Percentiles rank a stretch among this genome's conserved stretches.
Evolutionary conservation across 306 rosid genomes (phyloP).

Genomic region (Dalbergia oliveri): DNA sequence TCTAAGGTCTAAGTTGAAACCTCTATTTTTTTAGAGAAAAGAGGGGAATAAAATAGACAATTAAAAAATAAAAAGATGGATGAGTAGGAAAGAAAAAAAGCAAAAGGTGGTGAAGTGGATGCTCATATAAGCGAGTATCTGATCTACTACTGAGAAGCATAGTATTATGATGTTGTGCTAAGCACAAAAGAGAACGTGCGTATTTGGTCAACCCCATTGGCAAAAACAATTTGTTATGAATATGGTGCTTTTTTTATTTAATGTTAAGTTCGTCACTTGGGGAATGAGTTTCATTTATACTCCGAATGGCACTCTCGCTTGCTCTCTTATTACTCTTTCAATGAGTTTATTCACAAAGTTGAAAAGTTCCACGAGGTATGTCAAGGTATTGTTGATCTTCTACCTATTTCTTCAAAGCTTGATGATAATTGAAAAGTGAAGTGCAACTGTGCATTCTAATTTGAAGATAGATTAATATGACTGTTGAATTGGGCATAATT

Average conservation of each 20-base stretch:
- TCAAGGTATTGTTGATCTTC: slow-evolving; percentile 57
- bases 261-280: no score
- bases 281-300: no score
- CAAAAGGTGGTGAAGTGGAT: slow-evolving; percentile 10
- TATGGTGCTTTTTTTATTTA: no score
- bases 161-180: not conserved
- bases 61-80: not conserved
- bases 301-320: not conserved
- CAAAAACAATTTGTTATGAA: no score
- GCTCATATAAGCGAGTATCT: slow-evolving; percentile 5
- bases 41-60: no score
- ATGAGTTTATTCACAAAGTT: slow-evolving; percentile 79
- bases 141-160: not conserved
- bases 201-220: not conserved
- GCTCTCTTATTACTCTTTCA: slow-evolving; percentile 81
- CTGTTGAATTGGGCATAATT: no score
- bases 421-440: no score
- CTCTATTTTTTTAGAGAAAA: no score
- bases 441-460: no score
- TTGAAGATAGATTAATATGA: no score
- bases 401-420: not conserved
- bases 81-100: not conserved
- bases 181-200: not conserved
- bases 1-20: no score
- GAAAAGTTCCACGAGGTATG: slow-evolving; percentile 85